Percentiles rank a stretch among this genome's conserved stretches.
Evolutionary conservation across 2,329 filamentous ascomycete species (phyloP).

Genomic region (Coleophoma crateriformis): DNA sequence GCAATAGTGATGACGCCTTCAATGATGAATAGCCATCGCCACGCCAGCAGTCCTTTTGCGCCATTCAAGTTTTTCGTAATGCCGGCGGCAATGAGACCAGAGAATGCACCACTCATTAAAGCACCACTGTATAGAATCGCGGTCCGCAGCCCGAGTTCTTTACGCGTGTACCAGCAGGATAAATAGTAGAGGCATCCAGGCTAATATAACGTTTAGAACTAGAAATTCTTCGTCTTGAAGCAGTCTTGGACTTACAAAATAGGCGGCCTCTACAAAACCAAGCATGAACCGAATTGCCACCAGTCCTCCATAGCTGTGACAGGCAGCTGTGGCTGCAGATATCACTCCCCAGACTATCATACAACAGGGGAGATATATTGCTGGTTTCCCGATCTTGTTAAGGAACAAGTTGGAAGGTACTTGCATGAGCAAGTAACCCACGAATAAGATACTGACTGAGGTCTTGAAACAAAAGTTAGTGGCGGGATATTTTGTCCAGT

Average conservation of each 20-base stretch:
- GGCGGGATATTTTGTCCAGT: too few relatives aligned
- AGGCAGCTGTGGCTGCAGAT: slow-evolving; percentile 41
- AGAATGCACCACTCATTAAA: slow-evolving; percentile 67
- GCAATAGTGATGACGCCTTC: slow-evolving; percentile 61
- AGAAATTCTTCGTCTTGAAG: too few relatives aligned
- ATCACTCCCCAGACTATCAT: slow-evolving; percentile 46
- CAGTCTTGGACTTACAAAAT: slow-evolving; percentile 34
- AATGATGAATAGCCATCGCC: slow-evolving; percentile 66
- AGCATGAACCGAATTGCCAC: slow-evolving; percentile 42
- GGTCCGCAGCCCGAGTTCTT: slow-evolving; percentile 61
- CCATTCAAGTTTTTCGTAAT: slow-evolving; percentile 63
- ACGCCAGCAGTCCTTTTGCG: slow-evolving; percentile 49
- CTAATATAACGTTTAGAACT: slow-evolving; percentile 15
- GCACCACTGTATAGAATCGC: slow-evolving; percentile 63
- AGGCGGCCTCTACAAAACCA: slow-evolving; percentile 49
- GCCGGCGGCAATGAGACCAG: slow-evolving; percentile 57
- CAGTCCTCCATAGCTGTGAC: slow-evolving; percentile 39
- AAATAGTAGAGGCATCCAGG: slow-evolving; percentile 60
- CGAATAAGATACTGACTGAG: slow-evolving; percentile 32
- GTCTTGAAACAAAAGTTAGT: slow-evolving; percentile 22
- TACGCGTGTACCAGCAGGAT: slow-evolving; percentile 62
- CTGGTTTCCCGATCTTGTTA: slow-evolving; percentile 43
- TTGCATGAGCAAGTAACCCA: slow-evolving; percentile 27
- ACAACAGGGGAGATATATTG: slow-evolving; percentile 42
- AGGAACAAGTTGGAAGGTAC: slow-evolving; percentile 42